These are phyloP conservation scores for Cytospora chrysosperma DNA, from an alignment of 2,329 filamentous ascomycete species.

Conservation along the genomic window DNA sequence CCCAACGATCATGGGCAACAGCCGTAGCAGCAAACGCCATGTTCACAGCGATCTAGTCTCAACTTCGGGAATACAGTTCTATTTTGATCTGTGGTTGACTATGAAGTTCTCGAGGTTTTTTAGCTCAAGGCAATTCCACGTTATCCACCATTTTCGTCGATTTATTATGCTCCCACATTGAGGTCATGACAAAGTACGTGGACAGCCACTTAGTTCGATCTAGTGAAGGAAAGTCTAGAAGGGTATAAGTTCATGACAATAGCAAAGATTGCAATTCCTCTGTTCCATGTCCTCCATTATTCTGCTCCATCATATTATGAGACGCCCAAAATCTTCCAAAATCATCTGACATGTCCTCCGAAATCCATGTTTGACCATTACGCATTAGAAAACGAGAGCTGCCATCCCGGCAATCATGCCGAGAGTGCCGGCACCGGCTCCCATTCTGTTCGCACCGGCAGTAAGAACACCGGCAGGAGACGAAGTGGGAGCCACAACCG, in stretches of 20 bases:
- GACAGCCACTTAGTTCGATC: conserved; percentile 17
- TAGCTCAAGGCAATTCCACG: conserved; percentile 15
- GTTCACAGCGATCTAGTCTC: neutral
- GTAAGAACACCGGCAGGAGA: conserved; percentile 32
- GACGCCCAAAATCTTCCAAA: conserved; percentile 25
- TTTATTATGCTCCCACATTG: conserved; percentile 22
- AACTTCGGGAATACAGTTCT: conserved; percentile 14
- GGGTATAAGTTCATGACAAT: conserved; percentile 23
- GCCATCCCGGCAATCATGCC: conserved; percentile 38
- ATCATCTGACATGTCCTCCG: conserved; percentile 5
- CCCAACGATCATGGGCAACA: neutral
- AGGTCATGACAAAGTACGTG: conserved; percentile 16
- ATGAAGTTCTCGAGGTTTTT: neutral
- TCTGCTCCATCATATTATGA: conserved; percentile 22
- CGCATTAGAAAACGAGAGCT: conserved; percentile 37
- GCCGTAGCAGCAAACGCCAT: neutral
- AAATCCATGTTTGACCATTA: neutral
- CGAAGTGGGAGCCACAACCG: conserved; percentile 31
- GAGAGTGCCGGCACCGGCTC: conserved; percentile 38
- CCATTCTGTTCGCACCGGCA: conserved; percentile 39
- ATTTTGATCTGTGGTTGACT: neutral
- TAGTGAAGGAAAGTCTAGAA: conserved; percentile 26
- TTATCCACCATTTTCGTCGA: conserved; percentile 17
- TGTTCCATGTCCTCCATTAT: conserved; percentile 21
- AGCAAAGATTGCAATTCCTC: conserved; percentile 4